These are phyloP conservation scores for Calonectria pseudoturangicola DNA, from an alignment of 2,329 filamentous ascomycete species.

Conservation along the genomic window DNA sequence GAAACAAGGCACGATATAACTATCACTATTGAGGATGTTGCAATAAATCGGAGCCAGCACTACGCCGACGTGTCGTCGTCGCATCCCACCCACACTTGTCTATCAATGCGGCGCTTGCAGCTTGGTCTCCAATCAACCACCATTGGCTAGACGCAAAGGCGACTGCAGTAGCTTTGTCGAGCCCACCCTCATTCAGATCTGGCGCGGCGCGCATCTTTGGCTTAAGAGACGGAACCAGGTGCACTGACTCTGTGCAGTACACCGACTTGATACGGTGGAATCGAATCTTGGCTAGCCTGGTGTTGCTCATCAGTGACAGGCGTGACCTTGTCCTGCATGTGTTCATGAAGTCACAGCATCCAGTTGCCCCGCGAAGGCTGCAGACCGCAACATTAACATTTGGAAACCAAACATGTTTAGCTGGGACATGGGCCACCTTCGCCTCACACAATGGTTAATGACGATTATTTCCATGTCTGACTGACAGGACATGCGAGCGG, in stretches of 20 bases:
- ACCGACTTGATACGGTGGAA: constrained; percentile 31
- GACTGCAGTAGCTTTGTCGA: constrained; percentile 38
- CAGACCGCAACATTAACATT: constrained; percentile 19
- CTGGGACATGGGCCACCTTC: constrained; percentile 6
- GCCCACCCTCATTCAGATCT: constrained; percentile 35
- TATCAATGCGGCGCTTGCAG: constrained; percentile 36
- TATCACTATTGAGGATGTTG: constrained; percentile 6
- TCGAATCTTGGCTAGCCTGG: neutral
- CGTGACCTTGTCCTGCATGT: constrained; percentile 9
- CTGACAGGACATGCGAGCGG: constrained; percentile 44
- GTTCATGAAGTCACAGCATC: constrained; percentile 4
- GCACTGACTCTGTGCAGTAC: constrained; percentile 30
- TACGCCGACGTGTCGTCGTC: constrained; percentile 24
- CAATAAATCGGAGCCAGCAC: constrained; percentile 37
- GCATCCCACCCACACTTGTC: constrained; percentile 35
- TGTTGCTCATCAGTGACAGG: neutral
- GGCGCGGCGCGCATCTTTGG: constrained; percentile 34
- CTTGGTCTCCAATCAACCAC: constrained; percentile 7
- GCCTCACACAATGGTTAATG: constrained; percentile 15
- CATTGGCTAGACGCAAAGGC: constrained; percentile 35
- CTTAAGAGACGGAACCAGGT: neutral
- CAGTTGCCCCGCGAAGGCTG: constrained; percentile 18
- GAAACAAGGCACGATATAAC: constrained; percentile 21
- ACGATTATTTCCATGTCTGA: constrained; percentile 40
- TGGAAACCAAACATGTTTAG: constrained; percentile 2